Base-by-base conservation (phyloP, 108 stramenopile species). In the Fragilariopsis cylindrus region DNA sequence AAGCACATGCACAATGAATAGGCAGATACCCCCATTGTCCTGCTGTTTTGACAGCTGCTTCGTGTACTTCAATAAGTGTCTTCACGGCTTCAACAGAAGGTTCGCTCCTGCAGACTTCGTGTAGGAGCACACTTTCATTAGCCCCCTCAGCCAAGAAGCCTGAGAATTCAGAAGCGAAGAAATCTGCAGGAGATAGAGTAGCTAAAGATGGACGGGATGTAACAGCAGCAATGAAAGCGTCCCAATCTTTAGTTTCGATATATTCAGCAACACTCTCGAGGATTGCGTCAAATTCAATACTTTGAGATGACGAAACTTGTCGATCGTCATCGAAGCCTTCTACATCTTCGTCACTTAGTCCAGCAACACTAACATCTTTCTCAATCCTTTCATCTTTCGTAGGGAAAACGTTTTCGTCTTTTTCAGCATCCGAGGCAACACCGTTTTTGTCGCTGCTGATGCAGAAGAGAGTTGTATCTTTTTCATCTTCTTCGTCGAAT, bases 1-100 rank as follows among this genome's bases (percentile, higher is more conserved):
- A 77, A 65, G 83, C 85, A 69, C 88, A 90, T 2, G 92, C 92
- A 74, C 84, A 86, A 73, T 93, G 92, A 6, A 93, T 58, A 12
- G 92, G 92, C 0, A 90, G 80, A 46, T 84, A 71, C 3, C 87
- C 79, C 41, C 72, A 81, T 39, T 87, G 84, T 60, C 88, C 90
- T 47, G 79, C 70, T 5, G 55, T 47, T 78, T 63, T 86, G 73
- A 58, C 77, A 21, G 69, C 86, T 46, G 46, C 74, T 1, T 74
- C 77, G 77, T 87, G 74, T 39, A 81, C 72, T 7, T 68, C 63
- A 4, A 88, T 62, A 40, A 90, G 63, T 3, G 81, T 71, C 7
- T 69, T 68, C 9, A 90, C 80, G 21, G 85, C 56, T 40, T 86
- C 87, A 12, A 83, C 76, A 4, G 87, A 56, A 0, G 89, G 89